phyloP scores from a whole-genome alignment of 31 red algal species.

The Odonthalia washingtoniensis region DNA sequence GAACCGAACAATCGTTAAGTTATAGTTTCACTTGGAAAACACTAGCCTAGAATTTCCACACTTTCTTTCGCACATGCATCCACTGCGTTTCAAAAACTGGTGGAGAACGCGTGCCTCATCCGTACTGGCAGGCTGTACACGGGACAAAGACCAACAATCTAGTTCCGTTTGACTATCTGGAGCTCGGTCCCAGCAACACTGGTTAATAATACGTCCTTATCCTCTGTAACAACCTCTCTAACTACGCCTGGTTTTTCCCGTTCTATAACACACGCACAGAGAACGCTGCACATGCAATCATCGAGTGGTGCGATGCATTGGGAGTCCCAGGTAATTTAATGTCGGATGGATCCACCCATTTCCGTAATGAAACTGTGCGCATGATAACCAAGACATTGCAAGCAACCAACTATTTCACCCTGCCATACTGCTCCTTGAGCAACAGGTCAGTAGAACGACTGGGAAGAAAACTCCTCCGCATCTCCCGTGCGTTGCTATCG shows the following conservation, averaged over 20 bases:
- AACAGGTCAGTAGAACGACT: constrained; percentile 26
- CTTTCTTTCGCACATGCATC: constrained; percentile 23
- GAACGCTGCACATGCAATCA: neutral
- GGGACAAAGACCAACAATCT: constrained; percentile 12
- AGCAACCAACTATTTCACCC: constrained; percentile 14
- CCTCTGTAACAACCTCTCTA: neutral
- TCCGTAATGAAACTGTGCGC: neutral
- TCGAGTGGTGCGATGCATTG: constrained; percentile 19
- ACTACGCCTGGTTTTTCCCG: constrained; percentile 5
- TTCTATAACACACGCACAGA: neutral
- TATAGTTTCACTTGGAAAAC: neutral
- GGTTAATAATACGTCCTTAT: neutral
- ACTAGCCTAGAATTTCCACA: neutral
- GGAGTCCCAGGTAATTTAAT: constrained; percentile 1
- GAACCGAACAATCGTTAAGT: neutral
- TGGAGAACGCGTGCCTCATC: constrained; percentile 2
- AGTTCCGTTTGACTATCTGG: constrained; percentile 24
- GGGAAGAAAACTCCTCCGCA: constrained; percentile 3
- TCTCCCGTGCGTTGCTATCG: neutral
- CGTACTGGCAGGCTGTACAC: neutral
- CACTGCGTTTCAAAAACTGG: constrained; percentile 24
- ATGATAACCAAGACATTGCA: too few species aligned
- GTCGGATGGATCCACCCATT: constrained; percentile 26
- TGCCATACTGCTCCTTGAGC: constrained; percentile 6
- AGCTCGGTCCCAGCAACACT: neutral